These are phyloP conservation scores for Lizonia empirigonia DNA, from an alignment of 2,329 filamentous ascomycete genomes.

Conservation along the genomic window DNA sequence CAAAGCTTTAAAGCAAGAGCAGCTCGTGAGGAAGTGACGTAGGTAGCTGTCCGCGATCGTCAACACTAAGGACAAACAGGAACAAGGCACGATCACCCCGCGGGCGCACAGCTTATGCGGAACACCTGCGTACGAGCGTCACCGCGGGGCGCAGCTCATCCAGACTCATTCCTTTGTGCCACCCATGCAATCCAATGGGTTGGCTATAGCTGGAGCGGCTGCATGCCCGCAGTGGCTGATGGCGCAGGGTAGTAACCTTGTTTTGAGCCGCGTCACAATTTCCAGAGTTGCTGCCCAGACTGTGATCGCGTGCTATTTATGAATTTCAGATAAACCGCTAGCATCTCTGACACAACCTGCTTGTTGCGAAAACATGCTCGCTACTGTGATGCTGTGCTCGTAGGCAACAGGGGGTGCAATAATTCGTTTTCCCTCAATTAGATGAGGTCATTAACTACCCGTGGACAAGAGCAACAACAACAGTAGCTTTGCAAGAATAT, in stretches of 20 bases:
- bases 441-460: too few species aligned
- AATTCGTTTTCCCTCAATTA: too few species aligned
- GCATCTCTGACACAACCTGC: neutral
- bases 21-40: conserved; percentile 26
- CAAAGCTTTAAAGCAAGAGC: conserved; percentile 11
- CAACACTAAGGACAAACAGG: neutral
- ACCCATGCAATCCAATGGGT: conserved; percentile 11
- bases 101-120: conserved; percentile 20
- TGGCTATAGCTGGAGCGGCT: neutral
- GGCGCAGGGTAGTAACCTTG: conserved; percentile 8
- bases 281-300: conserved; percentile 3
- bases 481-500: too few species aligned
- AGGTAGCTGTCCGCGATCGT: conserved; percentile 2
- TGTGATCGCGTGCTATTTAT: conserved; percentile 4
- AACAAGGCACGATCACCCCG: conserved; percentile 15
- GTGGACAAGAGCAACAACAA: too few species aligned
- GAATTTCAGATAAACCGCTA: neutral
- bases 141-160: conserved; percentile 19
- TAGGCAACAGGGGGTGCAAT: too few species aligned
- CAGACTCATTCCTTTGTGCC: neutral
- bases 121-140: conserved; percentile 22
- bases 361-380: neutral
- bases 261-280: conserved; percentile 11
- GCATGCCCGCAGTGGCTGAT: neutral
- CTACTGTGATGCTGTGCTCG: neutral